A percentile compares a stretch with the other conserved stretches of the same genome.
Conservation (phyloP, 208 protist genomes). For the Acanthamoeba royreba region DNA sequence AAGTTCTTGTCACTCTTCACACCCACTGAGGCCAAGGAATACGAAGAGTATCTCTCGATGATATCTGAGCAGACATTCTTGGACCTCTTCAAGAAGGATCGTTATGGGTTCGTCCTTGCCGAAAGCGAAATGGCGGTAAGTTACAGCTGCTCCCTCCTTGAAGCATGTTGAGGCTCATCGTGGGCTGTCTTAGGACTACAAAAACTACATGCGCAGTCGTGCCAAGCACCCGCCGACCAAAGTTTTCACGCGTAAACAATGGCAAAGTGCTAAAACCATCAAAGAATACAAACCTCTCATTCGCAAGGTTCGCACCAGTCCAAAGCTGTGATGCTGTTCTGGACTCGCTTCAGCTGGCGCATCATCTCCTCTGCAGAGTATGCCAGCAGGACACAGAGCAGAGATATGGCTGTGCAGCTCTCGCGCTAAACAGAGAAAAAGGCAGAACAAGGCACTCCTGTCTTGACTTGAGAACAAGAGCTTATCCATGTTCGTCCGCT, state of each 20-base stretch:
- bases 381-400: background rate
- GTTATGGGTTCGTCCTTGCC: background rate
- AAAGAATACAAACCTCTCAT: conserved; percentile 17
- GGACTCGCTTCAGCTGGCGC: background rate
- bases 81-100: conserved; percentile 15
- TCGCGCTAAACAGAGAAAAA: background rate
- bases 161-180: too few relatives aligned
- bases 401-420: conserved; percentile 40
- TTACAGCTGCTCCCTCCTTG: too few relatives aligned
- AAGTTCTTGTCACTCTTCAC: conserved; percentile 25
- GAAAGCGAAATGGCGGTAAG: conserved; percentile 18
- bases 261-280: background rate
- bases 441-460: background rate
- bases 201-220: background rate
- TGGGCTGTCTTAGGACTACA: conserved; percentile 31
- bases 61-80: conserved; percentile 35
- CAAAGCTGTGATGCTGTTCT: too few relatives aligned
- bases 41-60: conserved; percentile 15
- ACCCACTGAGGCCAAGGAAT: background rate
- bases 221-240: background rate
- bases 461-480: background rate
- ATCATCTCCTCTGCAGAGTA: background rate
- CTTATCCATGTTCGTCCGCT: background rate
- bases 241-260: background rate
- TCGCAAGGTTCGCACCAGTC: background rate